Percentiles rank a stretch among this genome's conserved stretches.
Evolutionary conservation across 1,139 yeast species (phyloP).

Genomic region (Kurtzmaniella quercitrusa): DNA sequence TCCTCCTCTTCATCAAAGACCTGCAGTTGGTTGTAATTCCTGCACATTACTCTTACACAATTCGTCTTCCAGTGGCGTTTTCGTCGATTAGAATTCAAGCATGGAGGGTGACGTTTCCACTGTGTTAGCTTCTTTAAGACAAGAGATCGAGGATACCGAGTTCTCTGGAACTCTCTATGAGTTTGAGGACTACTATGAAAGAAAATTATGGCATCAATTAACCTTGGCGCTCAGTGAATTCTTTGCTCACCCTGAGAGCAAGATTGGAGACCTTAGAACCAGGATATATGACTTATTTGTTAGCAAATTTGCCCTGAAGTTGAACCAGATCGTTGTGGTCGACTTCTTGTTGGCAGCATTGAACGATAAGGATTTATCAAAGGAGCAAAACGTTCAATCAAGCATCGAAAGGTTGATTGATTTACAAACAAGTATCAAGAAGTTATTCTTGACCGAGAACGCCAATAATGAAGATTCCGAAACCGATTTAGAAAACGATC

Average conservation of each 20-base stretch:
- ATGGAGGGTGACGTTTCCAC: slow-evolving; percentile 43
- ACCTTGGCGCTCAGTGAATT: slow-evolving; percentile 64
- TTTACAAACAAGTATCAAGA: slow-evolving; percentile 41
- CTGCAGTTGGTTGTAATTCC: background rate
- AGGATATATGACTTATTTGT: slow-evolving; percentile 73
- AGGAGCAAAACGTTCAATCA: slow-evolving; percentile 31
- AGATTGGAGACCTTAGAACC: slow-evolving; percentile 40
- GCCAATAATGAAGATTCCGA: slow-evolving; percentile 28
- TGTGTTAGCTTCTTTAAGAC: slow-evolving; percentile 65
- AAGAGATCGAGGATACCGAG: slow-evolving; percentile 63
- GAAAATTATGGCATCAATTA: slow-evolving; percentile 77
- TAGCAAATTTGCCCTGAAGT: slow-evolving; percentile 57
- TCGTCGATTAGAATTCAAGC: slow-evolving; percentile 30
- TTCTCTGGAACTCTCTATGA: slow-evolving; percentile 61
- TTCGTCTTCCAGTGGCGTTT: background rate
- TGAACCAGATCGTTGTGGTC: slow-evolving; percentile 76
- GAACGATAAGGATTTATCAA: slow-evolving; percentile 31
- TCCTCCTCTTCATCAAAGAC: background rate
- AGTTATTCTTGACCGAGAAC: slow-evolving; percentile 16
- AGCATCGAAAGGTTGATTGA: slow-evolving; percentile 54
- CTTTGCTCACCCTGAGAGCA: slow-evolving; percentile 47
- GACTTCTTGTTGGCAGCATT: slow-evolving; percentile 60
- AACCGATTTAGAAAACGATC: slow-evolving; percentile 34
- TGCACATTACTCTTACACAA: background rate
- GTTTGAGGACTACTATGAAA: slow-evolving; percentile 82